Percentiles rank a stretch among this genome's conserved stretches.
Conservation (phyloP, 257 asterid species). For the Solanum arcanum region DNA sequence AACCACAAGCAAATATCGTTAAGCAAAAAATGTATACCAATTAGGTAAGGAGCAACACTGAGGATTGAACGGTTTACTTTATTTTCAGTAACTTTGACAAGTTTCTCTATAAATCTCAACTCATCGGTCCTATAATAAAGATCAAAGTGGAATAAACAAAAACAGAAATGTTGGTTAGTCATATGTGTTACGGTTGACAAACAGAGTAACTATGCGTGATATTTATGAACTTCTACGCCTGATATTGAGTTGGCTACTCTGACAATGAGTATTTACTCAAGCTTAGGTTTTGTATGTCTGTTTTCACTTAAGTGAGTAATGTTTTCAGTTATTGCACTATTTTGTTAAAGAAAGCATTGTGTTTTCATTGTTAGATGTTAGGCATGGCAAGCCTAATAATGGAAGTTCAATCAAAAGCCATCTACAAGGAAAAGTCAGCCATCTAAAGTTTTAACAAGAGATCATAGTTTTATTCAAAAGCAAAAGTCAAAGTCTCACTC, state of each 20-base stretch:
- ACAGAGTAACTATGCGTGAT: background rate
- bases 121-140: conserved; percentile 6
- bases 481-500: background rate
- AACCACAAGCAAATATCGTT: background rate
- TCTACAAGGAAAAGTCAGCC: background rate
- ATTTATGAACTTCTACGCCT: background rate
- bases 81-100: background rate
- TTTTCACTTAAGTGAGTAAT: background rate
- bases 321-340: background rate
- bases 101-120: background rate
- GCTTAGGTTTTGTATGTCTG: background rate
- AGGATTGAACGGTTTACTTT: background rate
- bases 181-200: background rate
- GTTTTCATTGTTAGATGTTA: background rate
- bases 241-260: background rate
- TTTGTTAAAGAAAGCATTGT: background rate
- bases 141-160: background rate
- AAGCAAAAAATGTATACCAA: conserved; percentile 2
- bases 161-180: background rate
- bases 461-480: background rate
- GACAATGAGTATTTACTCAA: background rate
- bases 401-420: background rate
- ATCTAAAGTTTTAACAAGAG: background rate
- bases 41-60: conserved; percentile 2
- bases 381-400: background rate